phyloP scores from a whole-genome alignment of 345 rosid genomes.

The Euphorbia peplus region DNA sequence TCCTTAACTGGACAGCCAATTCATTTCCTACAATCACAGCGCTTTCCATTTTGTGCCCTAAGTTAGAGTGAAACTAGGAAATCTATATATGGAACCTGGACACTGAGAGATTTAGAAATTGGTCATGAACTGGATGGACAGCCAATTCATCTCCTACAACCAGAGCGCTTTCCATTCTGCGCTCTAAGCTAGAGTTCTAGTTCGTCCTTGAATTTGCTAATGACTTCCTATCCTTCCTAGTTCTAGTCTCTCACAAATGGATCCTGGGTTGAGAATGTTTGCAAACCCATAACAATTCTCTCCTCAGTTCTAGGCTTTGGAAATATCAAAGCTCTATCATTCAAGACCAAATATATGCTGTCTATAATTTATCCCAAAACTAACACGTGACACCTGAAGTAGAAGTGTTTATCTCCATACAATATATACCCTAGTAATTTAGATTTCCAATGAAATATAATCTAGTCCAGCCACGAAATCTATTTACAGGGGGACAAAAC shows the following conservation, averaged over 20 bases:
- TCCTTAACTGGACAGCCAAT: neutral
- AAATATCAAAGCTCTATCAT: neutral
- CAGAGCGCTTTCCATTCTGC: neutral
- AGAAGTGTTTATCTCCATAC: neutral
- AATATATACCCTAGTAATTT: neutral
- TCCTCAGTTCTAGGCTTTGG: neutral
- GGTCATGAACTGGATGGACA: neutral
- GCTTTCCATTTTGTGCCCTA: neutral
- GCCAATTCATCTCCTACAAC: neutral
- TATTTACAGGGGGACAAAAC: no score
- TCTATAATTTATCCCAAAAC: neutral
- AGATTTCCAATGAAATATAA: neutral
- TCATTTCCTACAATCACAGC: neutral
- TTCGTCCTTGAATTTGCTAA: neutral
- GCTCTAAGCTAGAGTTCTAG: neutral
- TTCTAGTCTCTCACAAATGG: conserved; percentile 1
- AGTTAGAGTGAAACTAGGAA: no score
- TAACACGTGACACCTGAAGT: neutral
- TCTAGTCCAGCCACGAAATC: neutral
- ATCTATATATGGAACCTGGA: no score
- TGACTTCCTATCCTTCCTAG: neutral
- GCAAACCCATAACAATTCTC: neutral
- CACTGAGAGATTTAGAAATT: no score
- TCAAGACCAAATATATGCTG: no score
- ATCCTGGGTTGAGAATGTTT: neutral